These are phyloP conservation scores for Ascosphaera aggregata DNA, from an alignment of 2,329 filamentous ascomycete genomes.

Conservation along the genomic window DNA sequence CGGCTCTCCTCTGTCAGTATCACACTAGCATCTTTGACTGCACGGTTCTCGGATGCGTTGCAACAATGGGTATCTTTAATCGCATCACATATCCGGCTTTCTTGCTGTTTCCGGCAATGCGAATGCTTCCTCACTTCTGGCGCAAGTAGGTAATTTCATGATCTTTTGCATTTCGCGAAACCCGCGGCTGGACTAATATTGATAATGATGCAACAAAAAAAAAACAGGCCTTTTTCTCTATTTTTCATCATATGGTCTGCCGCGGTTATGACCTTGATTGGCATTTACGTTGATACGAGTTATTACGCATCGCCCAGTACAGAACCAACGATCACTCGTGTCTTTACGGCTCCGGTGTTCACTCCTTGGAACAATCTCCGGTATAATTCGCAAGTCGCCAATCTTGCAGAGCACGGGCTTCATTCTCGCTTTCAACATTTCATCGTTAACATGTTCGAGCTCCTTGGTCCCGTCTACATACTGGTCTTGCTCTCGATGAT, in stretches of 20 bases:
- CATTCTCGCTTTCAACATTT: constrained; percentile 62
- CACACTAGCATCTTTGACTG: constrained; percentile 55
- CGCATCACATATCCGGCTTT: constrained; percentile 95
- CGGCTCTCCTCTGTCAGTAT: too few relatives aligned
- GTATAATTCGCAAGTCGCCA: constrained; percentile 48
- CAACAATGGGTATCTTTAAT: constrained; percentile 79
- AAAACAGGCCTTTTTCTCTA: constrained; percentile 31
- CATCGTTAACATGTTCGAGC: constrained; percentile 44
- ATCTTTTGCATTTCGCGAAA: background rate
- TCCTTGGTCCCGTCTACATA: constrained; percentile 45
- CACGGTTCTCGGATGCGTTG: constrained; percentile 53
- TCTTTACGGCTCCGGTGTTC: constrained; percentile 36
- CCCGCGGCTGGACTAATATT: constrained; percentile 16
- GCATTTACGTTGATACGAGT: constrained; percentile 60
- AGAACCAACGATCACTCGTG: constrained; percentile 14
- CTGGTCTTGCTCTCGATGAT: constrained; percentile 26
- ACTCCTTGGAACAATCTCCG: constrained; percentile 56
- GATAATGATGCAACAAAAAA: background rate
- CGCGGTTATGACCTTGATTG: constrained; percentile 43
- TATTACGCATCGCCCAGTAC: constrained; percentile 35
- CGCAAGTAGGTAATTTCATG: constrained; percentile 37
- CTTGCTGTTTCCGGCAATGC: constrained; percentile 58
- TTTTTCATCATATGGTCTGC: constrained; percentile 40
- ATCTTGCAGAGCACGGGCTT: constrained; percentile 51
- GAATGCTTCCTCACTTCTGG: constrained; percentile 64